Base-by-base conservation (phyloP, 768 basidiomycete genomes). In the Termitomyces eurrhizus region DNA sequence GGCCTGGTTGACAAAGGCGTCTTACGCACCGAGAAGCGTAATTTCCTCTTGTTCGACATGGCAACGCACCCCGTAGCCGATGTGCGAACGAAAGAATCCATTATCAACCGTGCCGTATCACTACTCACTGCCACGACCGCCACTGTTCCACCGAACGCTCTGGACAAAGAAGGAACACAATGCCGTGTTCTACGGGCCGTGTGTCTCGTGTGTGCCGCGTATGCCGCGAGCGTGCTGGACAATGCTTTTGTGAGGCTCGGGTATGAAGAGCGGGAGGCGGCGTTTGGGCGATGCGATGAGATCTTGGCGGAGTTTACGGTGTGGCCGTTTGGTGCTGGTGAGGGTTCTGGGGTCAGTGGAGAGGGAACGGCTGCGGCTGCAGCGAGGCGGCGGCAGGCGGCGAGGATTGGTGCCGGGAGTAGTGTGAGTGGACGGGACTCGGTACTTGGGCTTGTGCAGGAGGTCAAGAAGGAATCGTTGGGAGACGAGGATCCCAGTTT, bases 21-120 rank as follows among this genome's bases (percentile, higher is more conserved):
- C 42, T 85, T 99, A n/a, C 90, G 97, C 54, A 99, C 96, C 16
- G 97, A 98, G 73, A 98, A 99, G 72, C 91, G 95, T 68, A 98
- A 98, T 74, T 99, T 99, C 75, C 84, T 99, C 53, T 81, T 99
- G 35, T 99, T 99, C 76, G 96, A 99, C 78, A 99, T 99, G 96
- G 96, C 97, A 18, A 99, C 96, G 0, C 96, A 99, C 73, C 97
- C 96, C 1, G 91, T 98, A 53, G 93, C 95, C 7, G 95, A 98
- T 74, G 83, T 92, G 13, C 89, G 92, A 60, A 88, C 88, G 9
- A 98, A 98, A 71, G 94, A 95, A 70, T 80, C 82, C 60, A 84
- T 98, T 68, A 80, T 98, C 70, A 74, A 79, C 14, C 89, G 95
- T 36, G 81, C 89, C 33, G 82, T 92, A 51, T 73, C 86, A 14